Evolutionary conservation across 805 yeast species (phyloP), one percentile per base, ranked within the genome.

Genomic region (Henningerozyma blattae): DNA sequence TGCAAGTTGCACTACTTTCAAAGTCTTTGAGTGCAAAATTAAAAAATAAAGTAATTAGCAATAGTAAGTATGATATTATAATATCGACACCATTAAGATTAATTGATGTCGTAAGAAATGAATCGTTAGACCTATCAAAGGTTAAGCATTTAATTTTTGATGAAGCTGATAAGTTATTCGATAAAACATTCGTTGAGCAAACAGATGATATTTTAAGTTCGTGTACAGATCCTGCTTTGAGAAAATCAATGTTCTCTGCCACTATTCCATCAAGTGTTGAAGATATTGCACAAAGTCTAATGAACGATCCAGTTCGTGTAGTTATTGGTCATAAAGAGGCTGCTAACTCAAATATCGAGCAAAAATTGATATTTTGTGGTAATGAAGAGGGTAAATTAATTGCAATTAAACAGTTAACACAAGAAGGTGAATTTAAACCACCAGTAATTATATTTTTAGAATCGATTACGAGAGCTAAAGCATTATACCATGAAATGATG

Each of bases 131-230:
- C 43, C 65, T 89, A 28, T 58, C 73, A 5, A 59, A 62, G 18
- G 84, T 89, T n/a, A 77, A 77, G 42, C 77, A 74, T 49, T 61
- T 91, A 31, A 72, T 91, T 15, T 75, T 91, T 45, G 99, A 91
- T 65, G 99, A 91, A 60, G 97, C 96, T 8, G 99, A 91, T 64
- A 80, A 83, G 47, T 63, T 91, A 38, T 83, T 91, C 45, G 96
- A 91, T 48, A 71, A 76, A 42, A 77, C 82, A 14, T 91, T 91
- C 47, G 73, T 85, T 12, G 84, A 78, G 45, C 98, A 91, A 62
- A 81, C 95, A 1, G 99, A 91, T 55, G 77, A 74, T 34, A 78
- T 91, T 38, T 59, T 91, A 39, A 65, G 43, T 25, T 51, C 59
- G 3, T 57, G 64, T 40, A 45, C 46, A 5, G 57, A 59, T 52